Base-by-base conservation (phyloP, 2,329 filamentous ascomycete species). In the Madurella fahalii region DNA sequence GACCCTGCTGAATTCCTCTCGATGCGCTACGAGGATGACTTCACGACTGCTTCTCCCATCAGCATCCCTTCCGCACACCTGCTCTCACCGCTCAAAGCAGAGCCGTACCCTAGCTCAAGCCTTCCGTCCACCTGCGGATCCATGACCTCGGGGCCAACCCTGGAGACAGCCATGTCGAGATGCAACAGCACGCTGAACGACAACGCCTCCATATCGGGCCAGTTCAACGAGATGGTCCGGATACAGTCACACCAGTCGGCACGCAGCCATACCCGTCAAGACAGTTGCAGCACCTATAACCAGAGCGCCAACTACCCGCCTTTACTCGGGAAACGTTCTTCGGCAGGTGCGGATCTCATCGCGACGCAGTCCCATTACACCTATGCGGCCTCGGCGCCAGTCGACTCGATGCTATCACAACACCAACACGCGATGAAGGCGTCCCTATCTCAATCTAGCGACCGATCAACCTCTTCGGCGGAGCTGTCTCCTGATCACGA, bases 41-140 rank as follows among this genome's bases (percentile, higher is more conserved):
- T 47, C 40, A 9, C 30, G 25, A 40, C 46, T 4, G 47, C 52
- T 2, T 60, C 57, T 3, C 64, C 62, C 12, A 61, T 64, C 17
- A 47, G 17, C 32, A 63, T 66, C n/a, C 53, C 56, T 15, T 49
- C 54, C 9, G 48, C 58, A 1, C 31, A 46, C 20, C 46, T 58
- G 4, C 32, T 60, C 2, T 53, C 64, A 4, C 46, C 58, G 9
- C 53, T 54, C 4, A 51, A 58, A 4, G 16, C 39, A 2, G 54
- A 55, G 15, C 52, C 41, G 20, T 61, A 55, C 40, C 40, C 47
- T 16, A 41, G 42, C 31, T 63, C 66, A 39, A 64, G 65, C 2
- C 55, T 69, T 4, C 65, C 69, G 1, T 74, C 75, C 1, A 64
- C 65, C 3, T 76, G 71, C 48, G 74, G 74, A 1, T 77, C 75